A percentile compares a stretch with the other conserved stretches of the same genome.
Evolutionary conservation across 176 grass and related monocot genomes (phyloP).

Genomic region (Ensete glaucum): DNA sequence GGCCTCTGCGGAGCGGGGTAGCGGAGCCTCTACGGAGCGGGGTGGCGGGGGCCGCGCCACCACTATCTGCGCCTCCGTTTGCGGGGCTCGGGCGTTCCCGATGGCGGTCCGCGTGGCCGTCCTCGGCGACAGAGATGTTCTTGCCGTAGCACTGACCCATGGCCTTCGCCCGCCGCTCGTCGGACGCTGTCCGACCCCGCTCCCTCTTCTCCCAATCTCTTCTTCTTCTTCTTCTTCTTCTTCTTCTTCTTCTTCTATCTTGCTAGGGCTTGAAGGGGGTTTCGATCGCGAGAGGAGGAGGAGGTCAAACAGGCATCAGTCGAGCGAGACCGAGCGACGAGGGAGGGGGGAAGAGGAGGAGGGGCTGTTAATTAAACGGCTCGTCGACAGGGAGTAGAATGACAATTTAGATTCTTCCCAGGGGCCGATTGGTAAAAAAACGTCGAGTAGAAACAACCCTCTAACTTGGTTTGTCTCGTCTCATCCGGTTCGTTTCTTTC

Average conservation of each 20-base stretch:
- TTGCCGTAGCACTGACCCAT: conserved; percentile 95
- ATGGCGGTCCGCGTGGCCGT: conserved; percentile 16
- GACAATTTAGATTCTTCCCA: not conserved
- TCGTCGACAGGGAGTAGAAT: not conserved
- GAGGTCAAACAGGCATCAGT: not conserved
- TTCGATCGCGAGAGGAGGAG: not conserved
- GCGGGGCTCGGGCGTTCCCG: conserved; percentile 18
- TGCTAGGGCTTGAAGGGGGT: not conserved
- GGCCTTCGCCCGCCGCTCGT: not conserved
- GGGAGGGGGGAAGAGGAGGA: not conserved
- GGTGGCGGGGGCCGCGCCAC: not conserved
- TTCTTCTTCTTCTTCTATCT: not conserved
- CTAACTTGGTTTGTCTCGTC: no score
- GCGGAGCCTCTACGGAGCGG: conserved; percentile 14
- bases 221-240: not conserved
- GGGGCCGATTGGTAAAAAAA: not conserved
- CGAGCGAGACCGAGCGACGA: not conserved
- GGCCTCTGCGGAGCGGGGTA: conserved; percentile 22
- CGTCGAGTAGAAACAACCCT: not conserved
- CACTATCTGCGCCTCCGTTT: conserved; percentile 23
- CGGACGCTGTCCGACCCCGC: not conserved
- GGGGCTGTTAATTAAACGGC: not conserved
- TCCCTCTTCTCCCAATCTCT: not conserved
- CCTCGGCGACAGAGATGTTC: conserved; percentile 31
- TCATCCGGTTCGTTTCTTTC: no score